Evolutionary conservation across 2,329 filamentous ascomycete genomes (phyloP), one percentile per base, ranked within the genome.

Genomic region (Bipolaris zeicola): DNA sequence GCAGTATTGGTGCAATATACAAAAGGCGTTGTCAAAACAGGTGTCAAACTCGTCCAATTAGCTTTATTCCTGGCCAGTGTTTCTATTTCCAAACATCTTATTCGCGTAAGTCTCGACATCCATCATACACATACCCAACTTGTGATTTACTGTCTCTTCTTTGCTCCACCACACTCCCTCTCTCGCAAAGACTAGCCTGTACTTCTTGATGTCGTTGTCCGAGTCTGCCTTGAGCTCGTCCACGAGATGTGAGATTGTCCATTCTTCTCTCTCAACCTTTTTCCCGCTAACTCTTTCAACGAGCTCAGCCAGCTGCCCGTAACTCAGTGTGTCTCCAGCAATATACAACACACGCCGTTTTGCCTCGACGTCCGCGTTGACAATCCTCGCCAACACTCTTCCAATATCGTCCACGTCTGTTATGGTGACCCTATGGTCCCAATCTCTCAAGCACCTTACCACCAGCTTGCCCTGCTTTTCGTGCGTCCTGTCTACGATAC

Each of bases 361-460:
- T 11, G 76, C 47, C 20, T 68, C 64, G 50, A 76, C 49, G 52
- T 71, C 55, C 47, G 72, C 65, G 3, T 57, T 46, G 1, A 87
- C 76, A 42, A 87, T 67, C 51, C 86, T 83, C 0, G 85, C 86
- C 8, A 84, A 82, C 46, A 87, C 76, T 13, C 70, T 76, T 0
- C 87, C 89, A 58, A 91, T 90, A 70, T 91, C 89, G 45, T 73
- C 67, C 1, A 86, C 82, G 34, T 82, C 81, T 6, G 88, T 90
- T 6, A 88, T 76, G 0, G 86, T 89, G 38, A 91, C 81, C 36
- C 72, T 69, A 57, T 84, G 87, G 7, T 85, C 82, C 87, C 86
- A 90, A 31, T 80, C 74, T 0, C 87, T 84, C 11, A 91, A 73
- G 0, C 81, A 87, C 8, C 82, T 77, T 1, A 87, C 79, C 1